Conservation (phyloP, 2,329 filamentous ascomycete genomes). For the Colletotrichum liaoningense region DNA sequence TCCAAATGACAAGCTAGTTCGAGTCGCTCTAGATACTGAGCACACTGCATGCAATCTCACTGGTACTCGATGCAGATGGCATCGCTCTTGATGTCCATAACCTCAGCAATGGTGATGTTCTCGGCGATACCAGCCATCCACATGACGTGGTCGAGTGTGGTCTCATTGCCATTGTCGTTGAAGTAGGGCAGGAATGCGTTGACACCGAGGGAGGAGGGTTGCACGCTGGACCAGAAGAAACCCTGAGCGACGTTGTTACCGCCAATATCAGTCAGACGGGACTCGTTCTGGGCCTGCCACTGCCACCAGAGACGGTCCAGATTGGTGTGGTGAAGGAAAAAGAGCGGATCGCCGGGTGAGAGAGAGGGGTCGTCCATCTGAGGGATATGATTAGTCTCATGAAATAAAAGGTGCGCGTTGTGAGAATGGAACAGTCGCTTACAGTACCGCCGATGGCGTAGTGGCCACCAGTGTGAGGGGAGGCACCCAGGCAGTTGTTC, state of each 20-base stretch:
- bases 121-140: slow-evolving; percentile 21
- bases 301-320: slow-evolving; percentile 24
- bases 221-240: not conserved
- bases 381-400: not conserved
- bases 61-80: slow-evolving; percentile 20
- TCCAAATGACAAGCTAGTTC: not conserved
- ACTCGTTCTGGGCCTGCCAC: slow-evolving; percentile 32
- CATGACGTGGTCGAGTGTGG: slow-evolving; percentile 19
- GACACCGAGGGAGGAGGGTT: not conserved
- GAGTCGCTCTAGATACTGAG: not conserved
- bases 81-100: slow-evolving; percentile 28
- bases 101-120: slow-evolving; percentile 27
- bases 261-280: slow-evolving; percentile 20
- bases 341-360: slow-evolving; percentile 20
- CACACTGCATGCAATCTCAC: not conserved
- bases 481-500: slow-evolving; percentile 19
- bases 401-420: no score
- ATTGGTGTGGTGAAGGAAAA: slow-evolving; percentile 26
- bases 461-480: slow-evolving; percentile 16
- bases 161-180: slow-evolving; percentile 19
- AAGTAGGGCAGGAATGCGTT: slow-evolving; percentile 22
- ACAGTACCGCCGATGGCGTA: slow-evolving; percentile 28
- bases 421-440: not conserved
- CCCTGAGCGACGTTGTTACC: slow-evolving; percentile 18
- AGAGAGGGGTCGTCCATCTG: slow-evolving; percentile 28